Percentiles rank a stretch among this genome's conserved stretches.
phyloP scores from a whole-genome alignment of 176 grass and related monocot species.

The Oryza longistaminata region DNA sequence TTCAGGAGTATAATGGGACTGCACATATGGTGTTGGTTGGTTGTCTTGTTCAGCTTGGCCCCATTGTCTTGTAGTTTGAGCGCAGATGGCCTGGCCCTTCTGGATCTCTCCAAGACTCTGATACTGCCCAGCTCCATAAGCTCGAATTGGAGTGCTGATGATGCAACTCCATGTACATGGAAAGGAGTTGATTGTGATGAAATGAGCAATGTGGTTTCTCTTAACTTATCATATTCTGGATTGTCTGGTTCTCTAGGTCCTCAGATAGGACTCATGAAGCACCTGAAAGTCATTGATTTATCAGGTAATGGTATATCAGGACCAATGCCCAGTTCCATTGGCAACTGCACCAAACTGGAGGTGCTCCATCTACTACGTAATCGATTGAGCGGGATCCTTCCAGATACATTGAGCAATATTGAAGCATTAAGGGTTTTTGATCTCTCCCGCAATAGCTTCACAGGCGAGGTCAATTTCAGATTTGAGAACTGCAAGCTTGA shows the following conservation, averaged over 20 bases:
- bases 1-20: neutral
- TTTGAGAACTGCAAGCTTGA: constrained; percentile 61
- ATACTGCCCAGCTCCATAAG: constrained; percentile 40
- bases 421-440: constrained; percentile 48
- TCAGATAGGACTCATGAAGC: constrained; percentile 45
- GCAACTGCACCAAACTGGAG: constrained; percentile 68
- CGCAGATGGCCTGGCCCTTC: constrained; percentile 53
- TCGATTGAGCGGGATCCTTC: constrained; percentile 63
- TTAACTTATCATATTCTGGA: constrained; percentile 38
- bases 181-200: constrained; percentile 44
- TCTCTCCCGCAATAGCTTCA: constrained; percentile 51
- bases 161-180: constrained; percentile 60
- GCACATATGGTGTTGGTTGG: constrained; percentile 3
- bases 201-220: constrained; percentile 31
- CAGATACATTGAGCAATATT: constrained; percentile 44
- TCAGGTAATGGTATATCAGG: constrained; percentile 46
- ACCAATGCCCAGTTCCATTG: constrained; percentile 55
- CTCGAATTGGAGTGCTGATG: constrained; percentile 51
- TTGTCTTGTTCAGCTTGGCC: constrained; percentile 38
- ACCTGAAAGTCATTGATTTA: constrained; percentile 40
- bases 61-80: constrained; percentile 43
- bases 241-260: constrained; percentile 48
- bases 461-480: constrained; percentile 56
- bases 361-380: constrained; percentile 51
- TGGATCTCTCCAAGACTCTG: constrained; percentile 55